Evolutionary conservation across 1,139 yeast species (phyloP), one percentile per base, ranked within the genome.

Genomic region (Diutina pseudorugosa): DNA sequence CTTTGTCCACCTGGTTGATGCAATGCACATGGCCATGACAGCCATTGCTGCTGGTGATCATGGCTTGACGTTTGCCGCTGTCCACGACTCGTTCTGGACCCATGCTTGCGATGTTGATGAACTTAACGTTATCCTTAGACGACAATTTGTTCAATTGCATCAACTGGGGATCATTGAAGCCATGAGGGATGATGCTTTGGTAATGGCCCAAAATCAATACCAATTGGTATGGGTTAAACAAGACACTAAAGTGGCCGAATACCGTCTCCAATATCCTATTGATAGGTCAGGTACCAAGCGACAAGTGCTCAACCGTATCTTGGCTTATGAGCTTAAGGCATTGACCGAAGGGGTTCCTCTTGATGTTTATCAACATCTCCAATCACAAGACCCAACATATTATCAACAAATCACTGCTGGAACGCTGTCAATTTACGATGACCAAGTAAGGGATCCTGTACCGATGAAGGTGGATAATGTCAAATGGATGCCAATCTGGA

Each of bases 61-160:
- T 1, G 55, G 56, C 0, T 57, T 72, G 14, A 59, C 67, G 7
- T 72, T 73, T 61, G 72, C 65, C 1, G 65, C 76, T 0, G 75
- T 73, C 2, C 78, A 73, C 57, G 78, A 73, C 57, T 71, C 76
- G 11, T 73, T 65, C 55, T 73, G 78, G 78, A 73, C 77, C 2
- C 65, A 69, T 55, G 66, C 77, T 0, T 51, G 62, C 20, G 64
- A 68, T 44, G 75, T 70, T 6, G 65, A 61, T 7, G 23, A 51
- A 16, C 60, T 73, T 18, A 62, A 68, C 0, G 52, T 30, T 6
- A 52, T 68, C 1, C 57, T 72, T 2, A 56, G 78, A 19, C 60
- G 68, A 20, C 66, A 68, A 55, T 74, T 74, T 58, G 65, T 74
- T 3, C 57, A 68, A 4, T 57, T 74, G 45, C 69, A 74, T 56